Evolutionary conservation across 2,329 filamentous ascomycete species (phyloP).

Genomic region (Pseudogymnoascus sp.): DNA sequence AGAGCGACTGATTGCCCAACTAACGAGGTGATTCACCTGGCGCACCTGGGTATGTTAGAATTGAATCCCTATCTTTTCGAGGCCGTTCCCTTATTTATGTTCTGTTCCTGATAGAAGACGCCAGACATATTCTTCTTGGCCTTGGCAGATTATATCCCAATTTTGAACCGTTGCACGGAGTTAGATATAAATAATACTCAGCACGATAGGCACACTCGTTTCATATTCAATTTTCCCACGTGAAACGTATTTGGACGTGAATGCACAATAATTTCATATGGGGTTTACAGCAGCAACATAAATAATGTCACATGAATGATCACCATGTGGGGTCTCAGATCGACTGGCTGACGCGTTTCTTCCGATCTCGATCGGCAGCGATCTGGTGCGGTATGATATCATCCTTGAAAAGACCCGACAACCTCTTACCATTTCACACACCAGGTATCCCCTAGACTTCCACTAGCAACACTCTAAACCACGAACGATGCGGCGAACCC

Average conservation of each 20-base stretch:
- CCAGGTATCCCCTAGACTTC: not conserved
- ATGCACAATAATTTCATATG: not conserved
- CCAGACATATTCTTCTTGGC: not conserved
- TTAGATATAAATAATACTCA: not conserved
- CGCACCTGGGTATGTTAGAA: not conserved
- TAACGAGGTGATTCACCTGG: constrained; percentile 38
- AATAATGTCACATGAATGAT: constrained; percentile 3
- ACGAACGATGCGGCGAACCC: constrained; percentile 1
- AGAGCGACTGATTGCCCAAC: constrained; percentile 61
- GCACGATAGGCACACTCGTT: not conserved
- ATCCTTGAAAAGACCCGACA: not conserved
- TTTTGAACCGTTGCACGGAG: not conserved
- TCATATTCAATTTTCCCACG: not conserved
- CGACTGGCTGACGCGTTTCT: constrained; percentile 3
- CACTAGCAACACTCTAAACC: constrained; percentile 7
- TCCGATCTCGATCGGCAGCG: not conserved
- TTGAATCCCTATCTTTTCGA: not conserved
- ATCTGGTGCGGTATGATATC: not conserved
- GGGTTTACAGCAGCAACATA: not conserved
- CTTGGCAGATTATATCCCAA: not conserved
- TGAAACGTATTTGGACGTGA: not conserved
- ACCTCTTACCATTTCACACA: not conserved
- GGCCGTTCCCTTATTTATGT: not conserved
- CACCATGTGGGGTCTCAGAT: constrained; percentile 5
- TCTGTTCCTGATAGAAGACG: not conserved